Evolutionary conservation across 345 rosid species (phyloP).

Genomic region (Draba incana): DNA sequence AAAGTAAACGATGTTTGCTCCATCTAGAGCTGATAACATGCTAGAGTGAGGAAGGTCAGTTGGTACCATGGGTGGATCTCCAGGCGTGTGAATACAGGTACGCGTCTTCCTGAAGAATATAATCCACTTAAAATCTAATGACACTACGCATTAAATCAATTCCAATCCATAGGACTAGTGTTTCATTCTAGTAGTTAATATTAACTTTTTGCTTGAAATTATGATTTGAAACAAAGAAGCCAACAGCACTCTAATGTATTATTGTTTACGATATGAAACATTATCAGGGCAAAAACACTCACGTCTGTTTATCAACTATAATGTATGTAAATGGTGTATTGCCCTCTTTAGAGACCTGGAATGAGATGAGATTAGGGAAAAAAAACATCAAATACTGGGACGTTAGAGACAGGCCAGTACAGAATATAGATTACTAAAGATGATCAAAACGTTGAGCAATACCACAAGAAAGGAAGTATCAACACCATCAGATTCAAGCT

Average conservation of each 20-base stretch:
- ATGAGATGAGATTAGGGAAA: background rate
- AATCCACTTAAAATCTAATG: background rate
- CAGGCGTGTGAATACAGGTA: conserved; percentile 90
- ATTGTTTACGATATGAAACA: background rate
- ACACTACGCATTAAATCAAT: background rate
- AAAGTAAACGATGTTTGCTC: conserved; percentile 62
- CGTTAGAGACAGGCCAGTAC: too few relatives aligned
- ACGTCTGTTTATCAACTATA: conserved; percentile 82
- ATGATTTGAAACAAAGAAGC: background rate
- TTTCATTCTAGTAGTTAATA: background rate
- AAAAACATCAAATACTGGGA: background rate
- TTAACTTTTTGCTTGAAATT: background rate
- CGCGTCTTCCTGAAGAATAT: conserved; percentile 73
- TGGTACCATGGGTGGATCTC: conserved; percentile 68
- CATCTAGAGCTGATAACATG: conserved; percentile 61
- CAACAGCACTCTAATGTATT: background rate
- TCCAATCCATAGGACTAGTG: conserved; percentile 3
- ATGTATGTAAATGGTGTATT: conserved; percentile 84
- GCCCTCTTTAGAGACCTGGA: conserved; percentile 77
- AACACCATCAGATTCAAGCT: conserved; percentile 62
- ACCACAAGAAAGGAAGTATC: conserved; percentile 69
- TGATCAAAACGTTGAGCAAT: conserved; percentile 25
- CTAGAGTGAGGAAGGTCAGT: conserved; percentile 56
- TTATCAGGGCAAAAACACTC: conserved; percentile 34
- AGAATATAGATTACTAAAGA: background rate